Evolutionary conservation across 2,329 filamentous ascomycete genomes (phyloP), one percentile per base, ranked within the genome.

Genomic region (Penicillium paneum): DNA sequence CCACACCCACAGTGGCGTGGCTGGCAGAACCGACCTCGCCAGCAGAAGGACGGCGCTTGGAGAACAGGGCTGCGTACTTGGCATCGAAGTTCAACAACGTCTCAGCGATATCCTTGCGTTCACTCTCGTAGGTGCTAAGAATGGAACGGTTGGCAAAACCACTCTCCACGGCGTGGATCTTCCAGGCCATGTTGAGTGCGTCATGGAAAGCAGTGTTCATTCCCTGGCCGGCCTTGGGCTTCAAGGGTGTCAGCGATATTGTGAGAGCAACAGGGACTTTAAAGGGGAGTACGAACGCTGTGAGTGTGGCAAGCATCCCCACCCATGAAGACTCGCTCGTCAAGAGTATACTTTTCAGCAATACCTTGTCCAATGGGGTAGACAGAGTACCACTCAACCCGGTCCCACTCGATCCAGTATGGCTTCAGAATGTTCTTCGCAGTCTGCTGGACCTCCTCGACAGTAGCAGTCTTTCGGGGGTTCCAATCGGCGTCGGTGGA

Each of bases 121-220:
- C 92, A 2, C 82, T 80, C 75, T 97, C 90, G 71, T 97, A 97
- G 0, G 92, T 94, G 58, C 86, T 83, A 47, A 97, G 81, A 17
- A 94, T 80, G 3, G 83, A 83, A 57, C 89, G 87, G 29, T 85
- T 76, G 1, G 91, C 90, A 62, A 96, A 90, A 12, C 91, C 91
- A 26, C 82, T 81, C 70, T 96, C 91, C 10, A 97, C 93, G 34
- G 89, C 86, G 69, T 96, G 92, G 48, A 97, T 89, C 78, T 97
- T 97, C 92, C 92, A 97, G 8, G 92, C 92, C 38, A 97, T 79
- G 72, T 97, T 97, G 56, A 91, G 83, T 0, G 91, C 91, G 65
- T 81, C 78, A 44, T 81, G 72, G 73, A 82, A 82, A 21, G 83
- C 78, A 60, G 82, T 83, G 74, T 83, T 83, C 81, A 83, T 86